Base-by-base conservation (phyloP, 257 asterid species). In the Linaria vulgaris region DNA sequence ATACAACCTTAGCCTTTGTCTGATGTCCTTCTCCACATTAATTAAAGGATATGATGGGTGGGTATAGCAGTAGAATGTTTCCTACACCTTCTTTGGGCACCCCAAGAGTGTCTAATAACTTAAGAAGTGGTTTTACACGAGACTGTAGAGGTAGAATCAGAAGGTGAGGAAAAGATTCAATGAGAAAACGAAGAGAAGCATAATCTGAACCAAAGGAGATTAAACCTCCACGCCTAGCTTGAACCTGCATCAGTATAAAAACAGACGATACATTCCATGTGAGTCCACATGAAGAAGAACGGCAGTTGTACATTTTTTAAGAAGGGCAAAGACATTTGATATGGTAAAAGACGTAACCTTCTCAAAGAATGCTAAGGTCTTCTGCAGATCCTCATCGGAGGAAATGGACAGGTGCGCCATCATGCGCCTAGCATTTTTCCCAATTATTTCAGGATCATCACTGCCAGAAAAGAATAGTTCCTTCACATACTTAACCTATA, bases 141-240 rank as follows among this genome's bases (percentile, higher is more conserved):
- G 88, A 76, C 64, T 89, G 79, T 62, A 79, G 67, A 50, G 88
- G 90, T 31, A 82, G 70, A 70, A 53, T 51, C 9, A 92, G 82
- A 74, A 92, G 85, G 69, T 82, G 85, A 37, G 99, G 99, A 73
- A 89, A 92, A 50, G 99, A 83, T 80, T 89, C 97, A 30, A 92
- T 72, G 46, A 89, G 96, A 72, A 71, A 71, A 44, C 82, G 84
- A 62, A 92, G 80, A 60, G 95, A 78, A 61, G 94, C 78, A 63
- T 69, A 69, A 66, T 76, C 79, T 12, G 80, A 74, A 69, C 84
- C 88, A 80, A 92, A 72, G 64, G 72, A 73, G 67, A 77, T 74
- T 73, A 92, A 70, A 65, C 99, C 99, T 73, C 97, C 97, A 47
- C 99, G 97, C 81, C 90, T 82, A 54, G 99, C 99, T 76, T 89